Percentiles rank a stretch among this genome's conserved stretches.
Evolutionary conservation across 179 eudicot species (phyloP).

Genomic region (Amaranthus tricolor): DNA sequence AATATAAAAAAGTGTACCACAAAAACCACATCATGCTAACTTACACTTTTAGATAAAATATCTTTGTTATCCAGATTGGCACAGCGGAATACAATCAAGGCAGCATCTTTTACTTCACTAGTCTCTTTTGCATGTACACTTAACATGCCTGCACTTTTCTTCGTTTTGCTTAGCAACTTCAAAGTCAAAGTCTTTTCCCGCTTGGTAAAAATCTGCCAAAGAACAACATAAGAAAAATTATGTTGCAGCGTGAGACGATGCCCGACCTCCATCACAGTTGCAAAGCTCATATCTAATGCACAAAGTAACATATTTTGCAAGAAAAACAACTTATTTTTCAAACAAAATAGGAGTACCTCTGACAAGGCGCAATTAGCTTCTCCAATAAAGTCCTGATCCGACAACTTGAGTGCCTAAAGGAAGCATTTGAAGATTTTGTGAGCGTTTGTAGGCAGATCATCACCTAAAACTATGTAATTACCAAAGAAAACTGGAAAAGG

Average conservation of each 20-base stretch:
- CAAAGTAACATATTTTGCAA: background rate
- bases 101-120: conserved; percentile 56
- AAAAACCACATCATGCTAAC: conserved; percentile 10
- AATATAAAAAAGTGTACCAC: conserved; percentile 1
- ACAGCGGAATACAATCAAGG: conserved; percentile 63
- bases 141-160: conserved; percentile 51
- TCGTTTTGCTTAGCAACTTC: conserved; percentile 50
- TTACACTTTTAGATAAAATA: conserved; percentile 75
- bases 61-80: conserved; percentile 69
- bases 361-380: conserved; percentile 79
- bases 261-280: too few relatives aligned
- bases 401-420: conserved; percentile 57
- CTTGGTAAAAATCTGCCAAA: conserved; percentile 71
- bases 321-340: too few relatives aligned
- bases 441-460: background rate
- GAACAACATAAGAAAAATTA: background rate
- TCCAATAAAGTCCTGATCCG: conserved; percentile 85
- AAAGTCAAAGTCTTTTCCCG: conserved; percentile 54
- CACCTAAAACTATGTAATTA: background rate
- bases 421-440: background rate
- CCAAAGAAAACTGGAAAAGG: too few relatives aligned
- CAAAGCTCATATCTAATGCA: background rate
- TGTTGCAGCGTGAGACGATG: background rate
- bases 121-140: conserved; percentile 79
- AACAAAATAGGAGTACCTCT: conserved; percentile 44